Evolutionary conservation across 176 grass and related monocot species (phyloP).

Genomic region (Triticum monococcum): DNA sequence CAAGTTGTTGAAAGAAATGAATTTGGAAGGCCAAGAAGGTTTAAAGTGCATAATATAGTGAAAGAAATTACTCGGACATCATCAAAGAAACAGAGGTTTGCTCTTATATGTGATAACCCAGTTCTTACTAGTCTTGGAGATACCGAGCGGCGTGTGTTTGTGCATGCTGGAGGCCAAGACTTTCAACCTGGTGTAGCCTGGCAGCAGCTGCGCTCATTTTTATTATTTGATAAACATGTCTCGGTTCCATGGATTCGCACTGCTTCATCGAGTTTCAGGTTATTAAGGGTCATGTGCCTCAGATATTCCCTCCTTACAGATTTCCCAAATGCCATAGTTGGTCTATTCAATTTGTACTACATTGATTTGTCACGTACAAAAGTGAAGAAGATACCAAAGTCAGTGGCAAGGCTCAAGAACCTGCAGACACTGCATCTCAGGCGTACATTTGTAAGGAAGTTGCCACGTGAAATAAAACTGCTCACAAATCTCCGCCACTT

Average conservation of each 20-base stretch:
- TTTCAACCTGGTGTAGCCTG: background rate
- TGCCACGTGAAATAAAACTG: constrained; percentile 11
- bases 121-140: too few species aligned
- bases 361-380: constrained; percentile 9
- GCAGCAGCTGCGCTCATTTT: background rate
- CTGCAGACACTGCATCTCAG: constrained; percentile 4
- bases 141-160: too few species aligned
- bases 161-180: background rate
- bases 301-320: background rate
- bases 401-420: background rate
- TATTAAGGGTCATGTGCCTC: background rate
- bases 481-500: constrained; percentile 21
- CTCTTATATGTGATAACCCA: background rate
- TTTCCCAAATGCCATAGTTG: background rate
- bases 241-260: background rate
- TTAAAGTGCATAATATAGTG: background rate
- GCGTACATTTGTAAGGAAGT: background rate
- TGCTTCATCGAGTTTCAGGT: background rate
- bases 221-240: background rate
- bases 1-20: background rate
- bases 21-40: background rate
- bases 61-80: background rate
- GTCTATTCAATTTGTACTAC: background rate
- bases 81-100: constrained; percentile 4
- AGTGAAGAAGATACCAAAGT: background rate